Conservation (phyloP, 2,329 filamentous ascomycete species). For the Talaromyces pinophilus region DNA sequence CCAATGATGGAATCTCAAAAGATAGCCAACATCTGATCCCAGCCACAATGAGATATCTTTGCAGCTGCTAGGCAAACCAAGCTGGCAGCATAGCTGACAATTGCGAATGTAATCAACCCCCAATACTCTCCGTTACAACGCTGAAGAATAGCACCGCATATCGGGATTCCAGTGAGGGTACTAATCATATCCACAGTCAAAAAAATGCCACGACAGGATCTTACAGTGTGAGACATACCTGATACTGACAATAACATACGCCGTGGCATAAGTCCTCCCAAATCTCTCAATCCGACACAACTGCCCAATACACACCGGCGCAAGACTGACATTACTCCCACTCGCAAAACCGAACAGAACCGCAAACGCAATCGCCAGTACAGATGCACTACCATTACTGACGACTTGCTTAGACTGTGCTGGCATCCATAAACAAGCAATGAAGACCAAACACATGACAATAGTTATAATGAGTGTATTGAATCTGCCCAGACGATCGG, state of each 20-base stretch:
- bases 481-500: conserved; percentile 78
- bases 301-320: conserved; percentile 80
- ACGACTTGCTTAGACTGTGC: conserved; percentile 24
- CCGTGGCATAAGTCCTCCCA: conserved; percentile 80
- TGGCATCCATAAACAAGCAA: conserved; percentile 76
- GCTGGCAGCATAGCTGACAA: background rate
- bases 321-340: conserved; percentile 79
- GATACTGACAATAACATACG: conserved; percentile 78
- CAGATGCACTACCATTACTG: conserved; percentile 52
- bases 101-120: background rate
- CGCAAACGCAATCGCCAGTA: conserved; percentile 70
- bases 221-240: conserved; percentile 47
- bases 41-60: conserved; percentile 3
- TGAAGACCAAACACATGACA: conserved; percentile 63
- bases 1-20: background rate
- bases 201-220: background rate
- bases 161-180: conserved; percentile 6
- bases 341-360: conserved; percentile 78
- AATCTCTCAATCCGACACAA: conserved; percentile 80
- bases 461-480: conserved; percentile 78
- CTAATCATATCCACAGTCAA: conserved; percentile 6
- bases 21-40: background rate
- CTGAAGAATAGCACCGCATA: background rate
- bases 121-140: background rate
- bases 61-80: background rate